Evolutionary conservation across 1,139 yeast genomes (phyloP), one percentile per base, ranked within the genome.

Genomic region (Nakaseomyces sp.): DNA sequence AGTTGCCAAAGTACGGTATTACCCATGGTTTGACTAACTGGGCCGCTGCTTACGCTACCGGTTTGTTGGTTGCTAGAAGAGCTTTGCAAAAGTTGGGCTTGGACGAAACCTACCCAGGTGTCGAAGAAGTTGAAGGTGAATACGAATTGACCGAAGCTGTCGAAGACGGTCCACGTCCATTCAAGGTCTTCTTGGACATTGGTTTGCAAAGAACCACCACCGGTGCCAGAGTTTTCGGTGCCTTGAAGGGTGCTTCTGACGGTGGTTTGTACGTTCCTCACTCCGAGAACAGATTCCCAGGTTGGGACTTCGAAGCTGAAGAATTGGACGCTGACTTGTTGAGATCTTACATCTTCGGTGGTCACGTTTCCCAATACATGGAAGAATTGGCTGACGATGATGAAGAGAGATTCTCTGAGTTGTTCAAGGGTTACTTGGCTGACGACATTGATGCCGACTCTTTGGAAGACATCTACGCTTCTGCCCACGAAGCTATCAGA

Each of bases 131-230:
- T 65, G 95, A 88, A 76, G 99, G 99, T 82, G 98, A 93, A 79
- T 89, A 75, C 77, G 84, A 85, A 72, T 81, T 91, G 69, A 88
- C 96, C 66, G 96, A 91, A 81, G 97, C 97, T 60, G 96, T 88
- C 63, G 98, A 93, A 79, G 98, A 88, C 60, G 96, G 81, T 63
- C 98, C 98, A 77, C 86, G 98, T 75, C 99, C 99, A 70, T 93
- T 91, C 95, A 91, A 91, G 84, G 97, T 89, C 63, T 89, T 81
- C 87, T 82, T 91, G 70, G 99, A 91, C 72, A 89, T 91, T 69
- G 99, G 99, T 87, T 80, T 93, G 73, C 95, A 89, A 76, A 91
- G 99, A 83, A 88, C 99, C 76, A 91, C 99, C 77, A 89, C 97
- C 67, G 99, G 99, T 87, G 96, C 97, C 70, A 87, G 95, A 76